Evolutionary conservation across 140 eudicot genomes (phyloP), one percentile per base, ranked within the genome.

Genomic region (Cichorium intybus): DNA sequence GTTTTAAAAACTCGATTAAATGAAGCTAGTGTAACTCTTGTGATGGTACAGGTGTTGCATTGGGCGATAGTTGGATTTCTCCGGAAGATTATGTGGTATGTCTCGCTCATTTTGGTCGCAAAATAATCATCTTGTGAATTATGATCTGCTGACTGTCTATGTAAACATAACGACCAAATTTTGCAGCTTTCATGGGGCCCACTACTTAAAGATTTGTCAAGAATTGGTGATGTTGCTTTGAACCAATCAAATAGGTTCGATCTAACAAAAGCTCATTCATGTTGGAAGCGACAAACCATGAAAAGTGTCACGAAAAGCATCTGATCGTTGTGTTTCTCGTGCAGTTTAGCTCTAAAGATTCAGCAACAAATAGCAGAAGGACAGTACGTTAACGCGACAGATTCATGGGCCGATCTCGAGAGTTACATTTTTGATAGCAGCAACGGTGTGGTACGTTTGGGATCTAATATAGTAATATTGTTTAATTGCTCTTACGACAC

Each of bases 21-120:
- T 26, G 51, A 47, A 15, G 15, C n/a, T 24, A n/a, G n/a, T 20
- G 18, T 35, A 20, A 34, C 26, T 55, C 21, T 21, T 48, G 23
- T 5, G 34, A 17, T 3, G 7, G 18, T 58, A 33, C 26, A 90
- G 97, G 97, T 23, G 75, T 90, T 79, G 95, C 85, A 15, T 79
- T 90, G 75, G 95, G 97, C 4, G 89, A 86, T 73, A 77, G 85
- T 41, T 90, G 97, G 97, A 86, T 90, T 51, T 86, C 97, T 10
- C 97, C 95, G 0, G 97, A 81, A 78, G 95, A 86, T 84, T 86
- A 75, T 79, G 92, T 84, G 80, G 95, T 81, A 79, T 60, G 58
- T 53, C 47, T 8, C 6, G 9, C 39, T 28, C 21, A n/a, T n/a
- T 12, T 60, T 7, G 18, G 39, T 34, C 10, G 10, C 3, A 33